Base-by-base conservation (phyloP, 2,329 filamentous ascomycete genomes). In the Alternaria sp. region DNA sequence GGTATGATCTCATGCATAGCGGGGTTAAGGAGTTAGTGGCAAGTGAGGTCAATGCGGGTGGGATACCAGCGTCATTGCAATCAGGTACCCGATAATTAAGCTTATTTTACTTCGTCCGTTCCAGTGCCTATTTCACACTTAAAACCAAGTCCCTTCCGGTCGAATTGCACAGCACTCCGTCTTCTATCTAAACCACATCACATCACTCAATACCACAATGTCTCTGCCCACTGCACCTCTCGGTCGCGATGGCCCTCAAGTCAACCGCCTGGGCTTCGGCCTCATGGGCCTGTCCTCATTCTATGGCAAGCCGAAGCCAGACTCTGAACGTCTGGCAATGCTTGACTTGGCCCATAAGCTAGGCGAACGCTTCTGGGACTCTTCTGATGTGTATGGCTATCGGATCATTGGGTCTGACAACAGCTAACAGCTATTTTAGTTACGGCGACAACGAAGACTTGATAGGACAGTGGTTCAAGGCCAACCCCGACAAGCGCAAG, bases 211-310 rank as follows among this genome's bases (percentile, higher is more conserved):
- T 21, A 21, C 17, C n/a, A 49, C 19, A 30, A 65, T 77, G 75
- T 74, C 75, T 68, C 76, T 83, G 17, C 80, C 81, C 5, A 83
- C 81, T 28, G 81, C 81, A 60, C 81, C 81, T 43, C 79, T 89
- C 13, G 86, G 86, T 63, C 84, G 82, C 63, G 80, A 85, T 67
- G 86, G 86, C 15, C 85, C 85, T 0, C 69, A 81, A 19, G 83
- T 89, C 30, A 81, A 83, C 4, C 79, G 81, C 9, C 69, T 88
- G 8, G 86, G 87, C 11, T 83, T 87, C 30, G 86, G 87, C 15
- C 76, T 84, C 21, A 88, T 88, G 86, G 85, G 86, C 4, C 64
- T 84, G 43, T 76, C 66, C 47, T 74, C 76, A 49, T 83, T 82
- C 72, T 86, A 87, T 65, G 84, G 84, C 54, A 62, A 69, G n/a